Evolutionary conservation across 192 early-diverging fungal genomes (phyloP).

Genomic region (Podila verticillata): DNA sequence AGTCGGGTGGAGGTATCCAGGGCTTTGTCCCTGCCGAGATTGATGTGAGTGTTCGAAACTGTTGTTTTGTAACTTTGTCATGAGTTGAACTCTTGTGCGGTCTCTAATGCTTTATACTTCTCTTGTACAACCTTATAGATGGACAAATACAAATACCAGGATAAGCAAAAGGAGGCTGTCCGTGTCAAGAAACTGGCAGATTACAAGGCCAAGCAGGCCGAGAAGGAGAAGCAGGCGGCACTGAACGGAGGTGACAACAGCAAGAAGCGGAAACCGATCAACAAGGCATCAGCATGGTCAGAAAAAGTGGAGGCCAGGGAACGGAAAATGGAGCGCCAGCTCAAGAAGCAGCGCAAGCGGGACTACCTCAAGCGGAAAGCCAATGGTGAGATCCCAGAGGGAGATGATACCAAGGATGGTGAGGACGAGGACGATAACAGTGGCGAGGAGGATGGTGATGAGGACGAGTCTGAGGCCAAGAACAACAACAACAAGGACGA

Average conservation of each 20-base stretch:
- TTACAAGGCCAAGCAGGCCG: constrained; percentile 44
- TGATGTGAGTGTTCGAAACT: constrained; percentile 43
- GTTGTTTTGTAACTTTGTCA: background rate
- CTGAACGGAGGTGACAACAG: constrained; percentile 40
- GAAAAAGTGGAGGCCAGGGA: constrained; percentile 75
- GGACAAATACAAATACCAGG: constrained; percentile 72
- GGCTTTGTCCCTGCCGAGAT: constrained; percentile 53
- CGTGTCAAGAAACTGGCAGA: constrained; percentile 63
- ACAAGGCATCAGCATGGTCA: constrained; percentile 70
- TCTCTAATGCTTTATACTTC: constrained; percentile 12
- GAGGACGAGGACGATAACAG: constrained; percentile 16
- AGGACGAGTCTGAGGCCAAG: constrained; percentile 7
- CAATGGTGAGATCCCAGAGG: constrained; percentile 24
- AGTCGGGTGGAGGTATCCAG: constrained; percentile 52
- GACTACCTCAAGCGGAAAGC: constrained; percentile 59
- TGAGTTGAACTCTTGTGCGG: background rate
- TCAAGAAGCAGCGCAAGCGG: constrained; percentile 72
- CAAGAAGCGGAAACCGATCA: constrained; percentile 45
- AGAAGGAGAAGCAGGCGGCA: constrained; percentile 44
- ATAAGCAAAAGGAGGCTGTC: constrained; percentile 77
- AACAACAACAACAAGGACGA: constrained; percentile 9
- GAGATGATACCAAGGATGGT: constrained; percentile 18
- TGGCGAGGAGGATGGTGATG: constrained; percentile 16
- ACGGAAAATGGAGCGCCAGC: constrained; percentile 66
- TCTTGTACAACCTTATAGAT: constrained; percentile 47